Base-by-base conservation (phyloP, 2,329 filamentous ascomycete species). In the Colletotrichum shisoi region DNA sequence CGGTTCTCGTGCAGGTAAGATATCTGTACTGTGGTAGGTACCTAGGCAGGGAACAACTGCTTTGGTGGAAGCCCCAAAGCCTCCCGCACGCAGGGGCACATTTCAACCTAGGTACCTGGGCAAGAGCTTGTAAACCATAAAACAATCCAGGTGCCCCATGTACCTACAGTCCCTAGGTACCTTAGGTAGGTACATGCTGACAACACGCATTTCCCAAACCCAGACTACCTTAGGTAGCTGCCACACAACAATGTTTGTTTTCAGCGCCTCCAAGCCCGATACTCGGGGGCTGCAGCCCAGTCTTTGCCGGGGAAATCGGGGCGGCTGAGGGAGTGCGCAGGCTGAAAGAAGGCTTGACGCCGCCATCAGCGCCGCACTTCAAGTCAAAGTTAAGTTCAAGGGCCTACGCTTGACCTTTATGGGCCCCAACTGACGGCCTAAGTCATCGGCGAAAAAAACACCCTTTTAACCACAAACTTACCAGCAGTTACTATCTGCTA, bases 261-360 rank as follows among this genome's bases (percentile, higher is more conserved):
- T 12, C 52, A 42, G 24, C 12, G 11, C n/a, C 27, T 37, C 11
- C 27, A 19, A 27, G n/a, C 44, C n/a, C 9, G 44, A n/a, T 19
- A 45, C n/a, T 21, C n/a, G n/a, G n/a, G 17, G 1, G 3, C 17
- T 12, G 8, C 19, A 21, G 9, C n/a, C 46, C 46, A 24, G 21
- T n/a, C 51, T 53, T 21, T 17, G 51, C 17, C 34, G 17, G 51
- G 12, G 31, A 4, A 4, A 24, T 34, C 31, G 34, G 51, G 21
- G 17, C 19, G 34, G 34, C 15, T 7, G 34, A 21, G 2, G 4
- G 13, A 12, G 19, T 44, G 34, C 21, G 9, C 5, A 31, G 11
- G 51, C n/a, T 44, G 48, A 61, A 46, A 48, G 48, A 45, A 27
- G 52, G n/a, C 21, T 39, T 31, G 49, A 12, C 40, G 24, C 52